phyloP scores from a whole-genome alignment of 1,139 yeast genomes.

The Blastobotrys ciferrii region DNA sequence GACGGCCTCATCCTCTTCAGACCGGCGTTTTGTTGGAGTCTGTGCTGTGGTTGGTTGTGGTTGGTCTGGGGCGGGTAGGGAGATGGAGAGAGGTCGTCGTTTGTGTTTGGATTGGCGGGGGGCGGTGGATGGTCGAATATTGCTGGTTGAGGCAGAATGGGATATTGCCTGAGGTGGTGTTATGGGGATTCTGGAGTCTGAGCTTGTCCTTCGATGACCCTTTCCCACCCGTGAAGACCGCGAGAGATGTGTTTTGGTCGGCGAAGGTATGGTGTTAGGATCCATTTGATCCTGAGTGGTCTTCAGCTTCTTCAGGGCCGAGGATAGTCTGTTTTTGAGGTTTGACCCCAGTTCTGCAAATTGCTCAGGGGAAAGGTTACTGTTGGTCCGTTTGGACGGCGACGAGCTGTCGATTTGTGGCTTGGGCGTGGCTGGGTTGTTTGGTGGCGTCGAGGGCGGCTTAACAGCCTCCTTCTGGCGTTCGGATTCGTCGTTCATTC shows the following conservation, averaged over 20 bases:
- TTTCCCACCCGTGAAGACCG: neutral
- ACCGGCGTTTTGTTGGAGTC: neutral
- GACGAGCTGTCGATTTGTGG: neutral
- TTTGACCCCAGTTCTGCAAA: slow-evolving; percentile 44
- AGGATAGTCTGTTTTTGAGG: slow-evolving; percentile 45
- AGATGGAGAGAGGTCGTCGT: slow-evolving; percentile 3
- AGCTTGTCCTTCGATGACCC: slow-evolving; percentile 14
- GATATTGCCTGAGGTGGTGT: neutral
- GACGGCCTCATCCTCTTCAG: slow-evolving; percentile 44
- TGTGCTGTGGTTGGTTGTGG: neutral
- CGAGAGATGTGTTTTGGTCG: slow-evolving; percentile 1
- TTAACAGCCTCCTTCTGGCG: neutral
- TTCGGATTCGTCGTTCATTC: neutral
- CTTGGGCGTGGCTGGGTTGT: slow-evolving; percentile 5
- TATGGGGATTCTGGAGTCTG: slow-evolving; percentile 10
- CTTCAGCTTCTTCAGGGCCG: slow-evolving; percentile 47
- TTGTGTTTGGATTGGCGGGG: neutral
- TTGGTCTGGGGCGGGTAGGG: slow-evolving; percentile 11
- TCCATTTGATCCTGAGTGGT: slow-evolving; percentile 29
- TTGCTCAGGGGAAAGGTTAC: slow-evolving; percentile 18
- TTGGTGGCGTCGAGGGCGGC: slow-evolving; percentile 3
- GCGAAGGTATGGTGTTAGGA: slow-evolving; percentile 20
- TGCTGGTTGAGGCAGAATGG: slow-evolving; percentile 1
- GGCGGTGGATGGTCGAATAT: neutral
- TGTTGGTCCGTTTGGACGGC: slow-evolving; percentile 8